A percentile compares a stretch with the other conserved stretches of the same genome.
Evolutionary conservation across 2,329 filamentous ascomycete genomes (phyloP).

Genomic region (Verticillium isaacii): DNA sequence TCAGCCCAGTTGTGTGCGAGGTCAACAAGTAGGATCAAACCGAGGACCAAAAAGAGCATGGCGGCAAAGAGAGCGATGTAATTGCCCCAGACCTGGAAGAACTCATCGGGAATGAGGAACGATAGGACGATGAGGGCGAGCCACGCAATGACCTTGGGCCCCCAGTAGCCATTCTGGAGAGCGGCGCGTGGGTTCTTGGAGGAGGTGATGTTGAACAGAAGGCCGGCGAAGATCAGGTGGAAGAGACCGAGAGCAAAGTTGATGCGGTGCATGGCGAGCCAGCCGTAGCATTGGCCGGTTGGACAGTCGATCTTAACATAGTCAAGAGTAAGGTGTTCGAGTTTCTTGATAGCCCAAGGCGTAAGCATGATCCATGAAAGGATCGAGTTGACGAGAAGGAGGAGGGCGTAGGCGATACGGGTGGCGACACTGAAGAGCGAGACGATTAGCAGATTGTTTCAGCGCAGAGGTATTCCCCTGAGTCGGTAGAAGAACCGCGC

Average conservation of each 20-base stretch:
- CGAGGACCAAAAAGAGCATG: conserved; percentile 89
- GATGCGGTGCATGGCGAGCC: conserved; percentile 94
- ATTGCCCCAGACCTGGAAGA: conserved; percentile 95
- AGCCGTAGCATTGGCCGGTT: conserved; percentile 87
- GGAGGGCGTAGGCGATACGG: conserved; percentile 90
- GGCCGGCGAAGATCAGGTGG: conserved; percentile 78
- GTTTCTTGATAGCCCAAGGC: conserved; percentile 94
- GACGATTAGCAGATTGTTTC: conserved; percentile 8
- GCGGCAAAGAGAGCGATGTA: conserved; percentile 85
- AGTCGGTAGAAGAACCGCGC: conserved; percentile 11
- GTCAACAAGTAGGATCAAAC: conserved; percentile 87
- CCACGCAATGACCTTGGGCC: conserved; percentile 91
- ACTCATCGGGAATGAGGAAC: conserved; percentile 90
- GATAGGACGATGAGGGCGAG: conserved; percentile 80
- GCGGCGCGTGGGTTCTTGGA: conserved; percentile 83
- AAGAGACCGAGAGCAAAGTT: conserved; percentile 96
- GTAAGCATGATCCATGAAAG: conserved; percentile 99
- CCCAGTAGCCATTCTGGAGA: conserved; percentile 98
- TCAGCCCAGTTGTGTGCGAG: conserved; percentile 97
- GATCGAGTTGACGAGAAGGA: conserved; percentile 94
- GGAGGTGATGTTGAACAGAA: conserved; percentile 80
- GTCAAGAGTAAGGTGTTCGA: conserved; percentile 86
- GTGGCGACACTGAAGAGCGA: conserved; percentile 70
- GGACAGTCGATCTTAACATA: conserved; percentile 95
- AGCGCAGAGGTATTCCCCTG: not conserved